Percentiles rank a stretch among this genome's conserved stretches.
phyloP scores from a whole-genome alignment of 2,329 filamentous ascomycete species.

The Aureobasidium subglaciale region DNA sequence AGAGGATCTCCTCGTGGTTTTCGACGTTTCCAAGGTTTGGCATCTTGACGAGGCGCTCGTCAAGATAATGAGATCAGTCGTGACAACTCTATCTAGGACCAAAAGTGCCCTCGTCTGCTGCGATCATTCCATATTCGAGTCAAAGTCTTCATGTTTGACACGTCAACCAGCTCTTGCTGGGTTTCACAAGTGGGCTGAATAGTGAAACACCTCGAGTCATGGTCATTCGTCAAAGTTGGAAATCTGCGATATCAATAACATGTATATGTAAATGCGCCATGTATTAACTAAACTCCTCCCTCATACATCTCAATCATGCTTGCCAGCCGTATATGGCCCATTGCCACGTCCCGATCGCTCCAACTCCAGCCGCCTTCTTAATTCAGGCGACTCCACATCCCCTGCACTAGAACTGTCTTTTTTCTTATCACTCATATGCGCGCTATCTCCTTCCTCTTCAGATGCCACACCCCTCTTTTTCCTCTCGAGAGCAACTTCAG shows the following conservation, averaged over 20 bases:
- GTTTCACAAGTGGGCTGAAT: no score
- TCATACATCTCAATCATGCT: not conserved
- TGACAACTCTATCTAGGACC: no score
- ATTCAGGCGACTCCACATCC: conserved; percentile 35
- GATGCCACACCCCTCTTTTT: conserved; percentile 18
- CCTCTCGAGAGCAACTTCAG: conserved; percentile 26
- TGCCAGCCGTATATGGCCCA: not conserved
- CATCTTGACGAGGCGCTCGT: no score
- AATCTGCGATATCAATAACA: not conserved
- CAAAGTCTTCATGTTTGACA: no score
- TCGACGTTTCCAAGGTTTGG: not conserved
- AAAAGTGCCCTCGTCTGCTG: no score
- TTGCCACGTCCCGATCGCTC: not conserved
- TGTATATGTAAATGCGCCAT: not conserved
- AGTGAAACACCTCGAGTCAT: no score
- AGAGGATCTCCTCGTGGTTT: not conserved
- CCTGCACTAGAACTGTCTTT: conserved; percentile 33
- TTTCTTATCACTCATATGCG: conserved; percentile 37
- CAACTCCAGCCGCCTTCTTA: conserved; percentile 12
- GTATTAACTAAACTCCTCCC: not conserved
- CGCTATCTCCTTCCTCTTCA: conserved; percentile 22
- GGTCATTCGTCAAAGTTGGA: no score
- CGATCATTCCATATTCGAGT: no score
- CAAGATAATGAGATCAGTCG: no score
- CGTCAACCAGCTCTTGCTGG: no score